Evolutionary conservation across 1,284 basidiomycete species (phyloP).

Genomic region (Microbotryum intermedium): DNA sequence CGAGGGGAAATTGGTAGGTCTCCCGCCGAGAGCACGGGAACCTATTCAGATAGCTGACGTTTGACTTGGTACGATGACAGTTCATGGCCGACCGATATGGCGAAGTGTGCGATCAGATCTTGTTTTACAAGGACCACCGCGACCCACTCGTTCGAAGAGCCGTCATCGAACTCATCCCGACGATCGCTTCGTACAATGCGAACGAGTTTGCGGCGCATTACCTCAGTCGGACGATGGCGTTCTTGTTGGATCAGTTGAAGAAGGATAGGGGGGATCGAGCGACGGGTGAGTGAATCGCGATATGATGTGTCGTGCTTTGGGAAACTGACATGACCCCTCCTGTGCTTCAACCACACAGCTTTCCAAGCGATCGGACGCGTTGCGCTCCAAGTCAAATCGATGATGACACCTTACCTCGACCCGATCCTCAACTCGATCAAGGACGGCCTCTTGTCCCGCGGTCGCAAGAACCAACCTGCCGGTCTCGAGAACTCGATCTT

Average conservation of each 20-base stretch:
- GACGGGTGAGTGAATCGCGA: slow-evolving; percentile 52
- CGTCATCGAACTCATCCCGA: slow-evolving; percentile 87
- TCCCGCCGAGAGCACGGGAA: not conserved
- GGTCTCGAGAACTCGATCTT: slow-evolving; percentile 80
- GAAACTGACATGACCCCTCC: not conserved
- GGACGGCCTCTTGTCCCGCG: slow-evolving; percentile 70
- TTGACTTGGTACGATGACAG: not conserved
- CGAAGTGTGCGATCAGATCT: slow-evolving; percentile 70
- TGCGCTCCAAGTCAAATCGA: slow-evolving; percentile 79
- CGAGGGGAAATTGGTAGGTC: slow-evolving; percentile 78
- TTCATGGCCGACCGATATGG: slow-evolving; percentile 28
- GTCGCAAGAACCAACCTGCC: slow-evolving; percentile 84
- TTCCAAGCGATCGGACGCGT: slow-evolving; percentile 97
- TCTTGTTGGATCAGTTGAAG: slow-evolving; percentile 76
- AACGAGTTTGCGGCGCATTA: slow-evolving; percentile 82
- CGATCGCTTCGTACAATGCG: slow-evolving; percentile 86
- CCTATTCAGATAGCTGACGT: not conserved
- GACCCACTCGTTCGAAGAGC: slow-evolving; percentile 81
- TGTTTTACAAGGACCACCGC: slow-evolving; percentile 77
- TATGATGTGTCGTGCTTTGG: too few relatives aligned
- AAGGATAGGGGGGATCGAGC: slow-evolving; percentile 75
- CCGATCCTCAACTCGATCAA: slow-evolving; percentile 86
- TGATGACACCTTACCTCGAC: slow-evolving; percentile 94
- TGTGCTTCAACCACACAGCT: slow-evolving; percentile 45
- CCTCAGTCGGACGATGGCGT: slow-evolving; percentile 83